Evolutionary conservation across 2,329 filamentous ascomycete species (phyloP).

Genomic region (Colletotrichum liriopes): DNA sequence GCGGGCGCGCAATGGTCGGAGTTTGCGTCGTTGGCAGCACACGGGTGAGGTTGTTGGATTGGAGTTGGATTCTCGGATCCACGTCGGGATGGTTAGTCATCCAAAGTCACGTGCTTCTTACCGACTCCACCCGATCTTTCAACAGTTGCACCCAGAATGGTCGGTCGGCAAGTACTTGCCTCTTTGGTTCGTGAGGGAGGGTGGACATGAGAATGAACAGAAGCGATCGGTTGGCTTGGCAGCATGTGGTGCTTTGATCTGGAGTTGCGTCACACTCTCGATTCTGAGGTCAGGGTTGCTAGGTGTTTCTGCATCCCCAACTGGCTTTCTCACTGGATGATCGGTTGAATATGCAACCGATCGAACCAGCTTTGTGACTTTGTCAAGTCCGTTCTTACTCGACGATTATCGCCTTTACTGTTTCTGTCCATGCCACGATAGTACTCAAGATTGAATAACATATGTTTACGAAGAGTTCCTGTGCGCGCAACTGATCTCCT

Average conservation of each 20-base stretch:
- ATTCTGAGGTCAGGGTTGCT: not conserved
- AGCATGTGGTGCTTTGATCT: not conserved
- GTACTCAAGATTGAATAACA: not conserved
- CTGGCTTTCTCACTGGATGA: not conserved
- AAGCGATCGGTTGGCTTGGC: not conserved
- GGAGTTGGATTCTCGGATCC: conserved; percentile 42
- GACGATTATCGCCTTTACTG: too few relatives aligned
- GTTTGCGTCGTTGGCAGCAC: conserved; percentile 36
- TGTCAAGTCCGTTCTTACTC: not conserved
- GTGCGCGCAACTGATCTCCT: not conserved
- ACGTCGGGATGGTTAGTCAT: conserved; percentile 35
- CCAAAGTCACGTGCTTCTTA: not conserved
- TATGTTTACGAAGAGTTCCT: not conserved
- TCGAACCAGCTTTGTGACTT: not conserved
- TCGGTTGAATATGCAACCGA: not conserved
- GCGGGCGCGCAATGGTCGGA: conserved; percentile 34
- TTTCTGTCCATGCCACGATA: not conserved
- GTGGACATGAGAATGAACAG: not conserved
- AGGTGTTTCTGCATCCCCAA: not conserved
- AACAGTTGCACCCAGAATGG: not conserved
- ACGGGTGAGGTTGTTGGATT: conserved; percentile 39
- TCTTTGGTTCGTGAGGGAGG: not conserved
- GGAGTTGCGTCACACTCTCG: not conserved
- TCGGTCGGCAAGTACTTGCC: not conserved
- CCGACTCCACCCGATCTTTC: conserved; percentile 34